Percentiles rank a stretch among this genome's conserved stretches.
These are phyloP conservation scores for Mycena haematopus DNA, from an alignment of 768 basidiomycete species.

Conservation along the genomic window DNA sequence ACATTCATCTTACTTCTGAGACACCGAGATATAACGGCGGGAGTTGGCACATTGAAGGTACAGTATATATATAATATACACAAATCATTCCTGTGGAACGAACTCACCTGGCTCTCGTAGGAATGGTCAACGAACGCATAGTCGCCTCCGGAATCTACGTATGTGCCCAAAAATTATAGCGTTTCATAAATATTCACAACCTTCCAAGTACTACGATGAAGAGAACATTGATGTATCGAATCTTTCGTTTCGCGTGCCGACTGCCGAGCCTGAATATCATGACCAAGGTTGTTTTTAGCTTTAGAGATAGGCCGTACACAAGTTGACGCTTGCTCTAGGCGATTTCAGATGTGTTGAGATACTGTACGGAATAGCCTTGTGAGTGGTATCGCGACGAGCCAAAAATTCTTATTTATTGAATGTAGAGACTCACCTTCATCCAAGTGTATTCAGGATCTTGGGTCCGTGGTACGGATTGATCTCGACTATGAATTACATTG, in stretches of 20 bases:
- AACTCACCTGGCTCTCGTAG: not conserved
- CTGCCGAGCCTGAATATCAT: slow-evolving; percentile 20
- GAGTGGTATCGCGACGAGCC: not conserved
- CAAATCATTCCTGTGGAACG: not conserved
- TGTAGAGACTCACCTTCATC: not conserved
- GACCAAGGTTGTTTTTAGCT: slow-evolving; percentile 25
- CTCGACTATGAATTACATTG: too few relatives aligned
- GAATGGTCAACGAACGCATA: slow-evolving; percentile 30
- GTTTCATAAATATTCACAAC: slow-evolving; percentile 25
- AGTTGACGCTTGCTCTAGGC: not conserved
- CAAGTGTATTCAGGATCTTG: slow-evolving; percentile 34
- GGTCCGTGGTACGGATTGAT: slow-evolving; percentile 29
- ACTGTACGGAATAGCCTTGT: slow-evolving; percentile 24
- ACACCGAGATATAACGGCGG: slow-evolving; percentile 37
- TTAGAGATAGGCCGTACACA: not conserved
- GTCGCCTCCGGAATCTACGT: slow-evolving; percentile 30
- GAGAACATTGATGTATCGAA: slow-evolving; percentile 39
- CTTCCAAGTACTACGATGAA: slow-evolving; percentile 33
- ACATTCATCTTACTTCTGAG: slow-evolving; percentile 39
- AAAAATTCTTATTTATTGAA: not conserved
- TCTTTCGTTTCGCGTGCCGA: slow-evolving; percentile 40
- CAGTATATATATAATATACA: not conserved
- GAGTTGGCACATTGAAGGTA: slow-evolving; percentile 41
- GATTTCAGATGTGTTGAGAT: slow-evolving; percentile 8
- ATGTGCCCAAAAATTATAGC: slow-evolving; percentile 25